Evolutionary conservation across 106 monocot species (phyloP).

Genomic region (Alisma plantagoaquatica): DNA sequence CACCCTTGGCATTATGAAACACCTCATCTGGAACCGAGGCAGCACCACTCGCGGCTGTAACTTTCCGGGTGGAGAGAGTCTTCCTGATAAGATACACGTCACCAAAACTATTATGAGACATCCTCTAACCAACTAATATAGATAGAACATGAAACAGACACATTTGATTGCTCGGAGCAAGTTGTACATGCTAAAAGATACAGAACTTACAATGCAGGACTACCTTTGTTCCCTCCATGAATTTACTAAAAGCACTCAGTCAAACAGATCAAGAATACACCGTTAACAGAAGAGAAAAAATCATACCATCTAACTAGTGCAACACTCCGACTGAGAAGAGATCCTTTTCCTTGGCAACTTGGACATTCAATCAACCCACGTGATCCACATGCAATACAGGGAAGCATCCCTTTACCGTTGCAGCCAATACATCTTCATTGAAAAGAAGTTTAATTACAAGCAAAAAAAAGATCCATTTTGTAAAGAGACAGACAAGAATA

Average conservation of each 20-base stretch:
- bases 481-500: too few species aligned
- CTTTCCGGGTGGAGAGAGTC: conserved; percentile 53
- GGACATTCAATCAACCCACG: conserved; percentile 52
- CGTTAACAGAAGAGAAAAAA: neutral
- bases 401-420: conserved; percentile 50
- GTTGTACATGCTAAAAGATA: too few species aligned
- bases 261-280: too few species aligned
- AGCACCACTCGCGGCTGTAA: conserved; percentile 57
- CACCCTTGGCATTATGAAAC: conserved; percentile 63
- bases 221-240: too few species aligned
- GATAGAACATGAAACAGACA: too few species aligned
- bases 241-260: too few species aligned
- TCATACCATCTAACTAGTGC: conserved; percentile 65
- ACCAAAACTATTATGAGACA: too few species aligned
- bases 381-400: conserved; percentile 63
- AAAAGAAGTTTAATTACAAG: conserved; percentile 3
- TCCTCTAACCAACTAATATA: too few species aligned
- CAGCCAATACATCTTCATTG: conserved; percentile 57
- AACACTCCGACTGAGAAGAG: conserved; percentile 32
- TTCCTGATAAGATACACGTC: too few species aligned
- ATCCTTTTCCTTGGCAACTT: conserved; percentile 48
- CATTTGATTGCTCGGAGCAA: too few species aligned
- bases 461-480: too few species aligned
- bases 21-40: conserved; percentile 93
- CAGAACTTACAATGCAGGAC: too few species aligned